These are phyloP conservation scores for Pueraria montana DNA, from an alignment of 306 rosid genomes.

Conservation along the genomic window DNA sequence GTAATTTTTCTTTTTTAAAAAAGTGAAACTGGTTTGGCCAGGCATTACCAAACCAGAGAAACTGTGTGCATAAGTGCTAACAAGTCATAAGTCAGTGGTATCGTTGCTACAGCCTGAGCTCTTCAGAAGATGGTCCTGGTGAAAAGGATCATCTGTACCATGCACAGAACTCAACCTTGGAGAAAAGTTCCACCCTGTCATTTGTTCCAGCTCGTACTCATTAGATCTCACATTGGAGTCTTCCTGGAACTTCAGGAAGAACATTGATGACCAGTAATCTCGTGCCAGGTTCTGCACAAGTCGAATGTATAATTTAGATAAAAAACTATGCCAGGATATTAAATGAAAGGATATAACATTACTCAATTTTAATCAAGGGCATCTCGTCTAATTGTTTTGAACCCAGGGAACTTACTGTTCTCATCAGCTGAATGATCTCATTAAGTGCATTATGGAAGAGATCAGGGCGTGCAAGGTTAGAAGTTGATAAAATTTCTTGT, in stretches of 20 bases:
- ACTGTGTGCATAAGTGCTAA: background rate
- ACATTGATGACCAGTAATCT: constrained; percentile 95
- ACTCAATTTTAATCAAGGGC: constrained; percentile 20
- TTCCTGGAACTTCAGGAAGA: constrained; percentile 82
- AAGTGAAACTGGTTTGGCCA: constrained; percentile 23
- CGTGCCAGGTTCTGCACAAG: constrained; percentile 72
- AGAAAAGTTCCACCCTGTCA: constrained; percentile 78
- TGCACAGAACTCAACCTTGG: constrained; percentile 90
- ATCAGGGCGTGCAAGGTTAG: constrained; percentile 72
- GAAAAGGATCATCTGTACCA: constrained; percentile 88
- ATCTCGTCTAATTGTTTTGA: background rate
- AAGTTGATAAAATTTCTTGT: constrained; percentile 83
- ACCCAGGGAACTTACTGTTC: constrained; percentile 58
- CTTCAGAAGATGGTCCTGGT: constrained; percentile 70
- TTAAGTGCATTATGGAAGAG: constrained; percentile 79
- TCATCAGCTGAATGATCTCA: constrained; percentile 83
- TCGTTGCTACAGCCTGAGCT: constrained; percentile 56
- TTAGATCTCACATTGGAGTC: constrained; percentile 69
- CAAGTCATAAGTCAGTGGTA: constrained; percentile 48
- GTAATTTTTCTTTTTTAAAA: background rate
- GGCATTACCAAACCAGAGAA: constrained; percentile 18
- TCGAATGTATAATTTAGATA: constrained; percentile 26
- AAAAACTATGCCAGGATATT: constrained; percentile 23
- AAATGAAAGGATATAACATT: background rate
- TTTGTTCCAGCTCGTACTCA: constrained; percentile 70